Percentiles rank a stretch among this genome's conserved stretches.
Conservation (phyloP, 2,329 filamentous ascomycete genomes). For the Aspergillus sp. region DNA sequence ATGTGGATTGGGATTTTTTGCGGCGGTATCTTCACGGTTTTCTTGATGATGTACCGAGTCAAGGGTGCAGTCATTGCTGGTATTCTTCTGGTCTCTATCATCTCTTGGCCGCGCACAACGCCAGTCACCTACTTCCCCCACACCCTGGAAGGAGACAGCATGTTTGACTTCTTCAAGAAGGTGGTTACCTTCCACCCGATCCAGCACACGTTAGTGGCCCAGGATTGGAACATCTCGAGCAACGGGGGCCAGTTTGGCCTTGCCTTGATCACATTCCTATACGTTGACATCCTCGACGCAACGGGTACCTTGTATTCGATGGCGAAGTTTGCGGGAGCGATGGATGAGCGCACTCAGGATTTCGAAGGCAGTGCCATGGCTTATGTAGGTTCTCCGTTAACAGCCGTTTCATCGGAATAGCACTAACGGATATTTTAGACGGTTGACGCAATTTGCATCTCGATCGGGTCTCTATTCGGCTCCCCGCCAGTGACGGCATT, state of each 20-base stretch:
- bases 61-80: conserved; percentile 84
- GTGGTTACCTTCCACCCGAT: conserved; percentile 85
- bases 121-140: conserved; percentile 79
- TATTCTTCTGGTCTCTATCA: conserved; percentile 79
- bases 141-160: conserved; percentile 64
- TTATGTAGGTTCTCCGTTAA: conserved; percentile 53
- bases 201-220: conserved; percentile 64
- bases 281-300: conserved; percentile 84
- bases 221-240: conserved; percentile 69
- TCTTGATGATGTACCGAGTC: conserved; percentile 81
- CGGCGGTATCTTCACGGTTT: conserved; percentile 74
- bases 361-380: conserved; percentile 83
- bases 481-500: conserved; percentile 81
- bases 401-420: neutral
- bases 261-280: conserved; percentile 83
- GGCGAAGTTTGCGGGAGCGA: conserved; percentile 77
- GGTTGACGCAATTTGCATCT: conserved; percentile 77
- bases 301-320: conserved; percentile 88
- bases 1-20: conserved; percentile 91
- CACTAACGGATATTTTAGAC: conserved; percentile 40
- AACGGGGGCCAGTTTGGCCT: conserved; percentile 76
- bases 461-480: conserved; percentile 76
- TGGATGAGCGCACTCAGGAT: conserved; percentile 80
- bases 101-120: conserved; percentile 80
- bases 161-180: conserved; percentile 84